A percentile compares a stretch with the other conserved stretches of the same genome.
phyloP scores from a whole-genome alignment of 1,139 yeast species.

The Zygotorulaspora mrakii region DNA sequence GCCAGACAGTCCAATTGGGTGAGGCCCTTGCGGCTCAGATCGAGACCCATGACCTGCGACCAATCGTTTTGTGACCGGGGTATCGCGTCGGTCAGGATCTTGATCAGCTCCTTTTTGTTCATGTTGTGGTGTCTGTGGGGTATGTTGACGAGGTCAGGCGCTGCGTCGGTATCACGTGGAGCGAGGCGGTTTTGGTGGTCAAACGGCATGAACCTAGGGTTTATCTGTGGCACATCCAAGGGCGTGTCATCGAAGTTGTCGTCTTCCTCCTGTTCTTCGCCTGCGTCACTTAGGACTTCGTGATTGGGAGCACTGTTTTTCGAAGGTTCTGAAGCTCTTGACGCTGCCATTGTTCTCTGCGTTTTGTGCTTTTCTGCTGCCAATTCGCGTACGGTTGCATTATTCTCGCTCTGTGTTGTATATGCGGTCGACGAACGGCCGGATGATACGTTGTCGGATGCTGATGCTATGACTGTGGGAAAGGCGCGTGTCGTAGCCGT shows the following conservation, averaged over 20 bases:
- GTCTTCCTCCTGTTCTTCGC: slow-evolving; percentile 7
- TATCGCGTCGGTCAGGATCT: slow-evolving; percentile 26
- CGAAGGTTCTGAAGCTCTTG: too few species aligned
- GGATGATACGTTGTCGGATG: too few species aligned
- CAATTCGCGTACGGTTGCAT: too few species aligned
- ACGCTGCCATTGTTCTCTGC: too few species aligned
- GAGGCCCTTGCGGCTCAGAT: slow-evolving; percentile 16
- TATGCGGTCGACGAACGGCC: too few species aligned
- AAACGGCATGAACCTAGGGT: slow-evolving; percentile 15
- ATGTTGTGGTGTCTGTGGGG: background rate
- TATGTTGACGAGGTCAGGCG: too few species aligned
- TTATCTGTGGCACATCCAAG: slow-evolving; percentile 27
- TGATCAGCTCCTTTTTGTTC: slow-evolving; percentile 25
- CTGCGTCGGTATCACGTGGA: background rate
- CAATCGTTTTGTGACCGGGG: slow-evolving; percentile 11
- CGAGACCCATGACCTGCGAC: slow-evolving; percentile 13
- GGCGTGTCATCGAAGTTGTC: slow-evolving; percentile 26
- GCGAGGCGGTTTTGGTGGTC: background rate
- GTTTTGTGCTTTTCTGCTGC: background rate
- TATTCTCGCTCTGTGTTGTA: background rate
- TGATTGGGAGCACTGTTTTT: too few species aligned
- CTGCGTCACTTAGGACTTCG: background rate
- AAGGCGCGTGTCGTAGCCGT: background rate
- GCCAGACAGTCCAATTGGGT: slow-evolving; percentile 24
- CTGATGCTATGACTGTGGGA: background rate